Evolutionary conservation across 2,329 filamentous ascomycete genomes (phyloP).

Genomic region (Metarhizium humberi): DNA sequence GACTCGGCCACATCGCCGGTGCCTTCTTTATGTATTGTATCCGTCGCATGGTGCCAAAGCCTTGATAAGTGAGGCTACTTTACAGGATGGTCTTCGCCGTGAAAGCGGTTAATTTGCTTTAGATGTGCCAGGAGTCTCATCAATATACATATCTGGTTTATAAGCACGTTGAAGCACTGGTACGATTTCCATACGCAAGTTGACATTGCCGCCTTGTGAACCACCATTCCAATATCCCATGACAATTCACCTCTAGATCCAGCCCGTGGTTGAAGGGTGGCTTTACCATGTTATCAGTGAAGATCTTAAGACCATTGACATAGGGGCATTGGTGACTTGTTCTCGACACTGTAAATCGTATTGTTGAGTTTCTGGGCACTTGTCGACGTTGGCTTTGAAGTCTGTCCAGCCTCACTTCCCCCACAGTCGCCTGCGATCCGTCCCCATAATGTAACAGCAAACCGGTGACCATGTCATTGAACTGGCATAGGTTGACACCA

Average conservation of each 20-base stretch:
- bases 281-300: not conserved
- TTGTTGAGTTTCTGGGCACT: not conserved
- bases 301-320: not conserved
- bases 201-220: not conserved
- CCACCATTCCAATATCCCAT: not conserved
- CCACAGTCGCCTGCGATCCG: not conserved
- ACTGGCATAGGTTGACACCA: not conserved
- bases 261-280: not conserved
- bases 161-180: not conserved
- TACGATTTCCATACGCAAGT: not conserved
- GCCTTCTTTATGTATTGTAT: too few species aligned
- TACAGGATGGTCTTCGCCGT: too few species aligned
- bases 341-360: not conserved
- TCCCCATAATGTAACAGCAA: not conserved
- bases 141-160: not conserved
- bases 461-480: not conserved
- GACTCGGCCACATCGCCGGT: too few species aligned
- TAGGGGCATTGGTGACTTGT: not conserved
- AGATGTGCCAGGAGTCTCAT: too few species aligned
- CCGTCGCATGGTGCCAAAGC: too few species aligned
- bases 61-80: too few species aligned
- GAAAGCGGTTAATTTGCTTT: too few species aligned
- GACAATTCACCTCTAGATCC: not conserved
- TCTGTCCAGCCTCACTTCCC: not conserved
- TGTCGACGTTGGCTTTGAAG: not conserved